These are phyloP conservation scores for Zasmidium citrigriseum DNA, from an alignment of 2,329 filamentous ascomycete genomes.

Conservation along the genomic window DNA sequence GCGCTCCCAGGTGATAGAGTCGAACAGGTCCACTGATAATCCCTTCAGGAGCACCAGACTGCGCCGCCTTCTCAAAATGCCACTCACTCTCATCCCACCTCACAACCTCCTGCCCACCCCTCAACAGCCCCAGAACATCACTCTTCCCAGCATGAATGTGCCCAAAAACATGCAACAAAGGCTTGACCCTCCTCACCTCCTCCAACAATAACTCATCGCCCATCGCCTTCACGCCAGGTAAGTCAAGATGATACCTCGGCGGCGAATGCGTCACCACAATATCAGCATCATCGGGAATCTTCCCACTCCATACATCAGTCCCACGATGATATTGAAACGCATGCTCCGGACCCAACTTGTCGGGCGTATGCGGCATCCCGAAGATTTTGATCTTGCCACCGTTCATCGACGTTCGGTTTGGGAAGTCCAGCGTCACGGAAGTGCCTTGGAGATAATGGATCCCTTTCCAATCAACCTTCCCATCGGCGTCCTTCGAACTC, in stretches of 20 bases:
- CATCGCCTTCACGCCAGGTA: constrained; percentile 56
- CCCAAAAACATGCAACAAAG: constrained; percentile 78
- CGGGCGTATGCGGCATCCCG: constrained; percentile 72
- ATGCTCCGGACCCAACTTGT: constrained; percentile 66
- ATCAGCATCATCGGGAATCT: constrained; percentile 71
- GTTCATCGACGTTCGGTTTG: constrained; percentile 36
- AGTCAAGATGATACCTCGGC: constrained; percentile 69
- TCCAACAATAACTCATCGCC: constrained; percentile 68
- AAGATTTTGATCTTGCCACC: constrained; percentile 69
- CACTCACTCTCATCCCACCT: constrained; percentile 75
- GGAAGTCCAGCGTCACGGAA: constrained; percentile 63
- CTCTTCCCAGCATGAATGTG: constrained; percentile 71
- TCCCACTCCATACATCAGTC: constrained; percentile 70
- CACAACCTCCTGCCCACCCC: constrained; percentile 65
- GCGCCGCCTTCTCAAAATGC: constrained; percentile 67
- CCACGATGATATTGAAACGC: constrained; percentile 74
- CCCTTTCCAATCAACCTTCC: constrained; percentile 64
- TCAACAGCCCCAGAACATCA: constrained; percentile 27
- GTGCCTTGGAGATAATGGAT: constrained; percentile 76
- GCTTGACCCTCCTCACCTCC: constrained; percentile 74
- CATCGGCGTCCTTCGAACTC: constrained; percentile 51
- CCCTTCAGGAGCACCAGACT: constrained; percentile 35
- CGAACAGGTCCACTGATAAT: constrained; percentile 39
- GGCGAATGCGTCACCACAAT: constrained; percentile 81
- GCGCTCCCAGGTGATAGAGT: constrained; percentile 55